Percentiles rank a stretch among this genome's conserved stretches.
These are phyloP conservation scores for Biscogniauxia mediterranea DNA, from an alignment of 2,329 filamentous ascomycete species.

Conservation along the genomic window DNA sequence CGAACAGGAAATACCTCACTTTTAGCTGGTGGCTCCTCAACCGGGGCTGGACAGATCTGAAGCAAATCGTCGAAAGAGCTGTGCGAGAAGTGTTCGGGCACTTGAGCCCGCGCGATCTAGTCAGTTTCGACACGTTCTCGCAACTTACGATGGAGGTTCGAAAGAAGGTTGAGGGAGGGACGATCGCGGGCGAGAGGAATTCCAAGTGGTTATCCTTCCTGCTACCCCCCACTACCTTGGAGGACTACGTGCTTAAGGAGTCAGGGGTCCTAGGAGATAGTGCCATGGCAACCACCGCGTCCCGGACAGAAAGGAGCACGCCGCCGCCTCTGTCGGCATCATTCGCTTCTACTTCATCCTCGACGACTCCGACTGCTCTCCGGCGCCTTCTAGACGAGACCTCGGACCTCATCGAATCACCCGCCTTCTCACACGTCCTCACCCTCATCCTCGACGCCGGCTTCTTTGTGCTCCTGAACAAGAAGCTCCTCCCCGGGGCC, in stretches of 20 bases:
- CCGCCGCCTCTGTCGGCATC: constrained; percentile 13
- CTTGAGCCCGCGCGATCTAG: constrained; percentile 82
- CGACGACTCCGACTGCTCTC: constrained; percentile 57
- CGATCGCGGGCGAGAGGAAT: constrained; percentile 41
- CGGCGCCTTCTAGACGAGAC: constrained; percentile 91
- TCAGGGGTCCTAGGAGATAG: constrained; percentile 70
- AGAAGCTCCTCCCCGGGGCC: constrained; percentile 74
- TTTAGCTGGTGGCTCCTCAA: constrained; percentile 99
- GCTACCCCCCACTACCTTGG: constrained; percentile 74
- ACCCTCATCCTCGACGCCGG: constrained; percentile 82
- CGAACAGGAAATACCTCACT: constrained; percentile 89
- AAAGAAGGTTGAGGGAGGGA: constrained; percentile 73
- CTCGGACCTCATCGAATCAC: constrained; percentile 91
- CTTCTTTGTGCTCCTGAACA: constrained; percentile 80
- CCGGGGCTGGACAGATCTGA: constrained; percentile 79
- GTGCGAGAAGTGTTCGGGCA: constrained; percentile 88
- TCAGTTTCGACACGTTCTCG: constrained; percentile 77
- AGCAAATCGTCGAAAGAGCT: constrained; percentile 77
- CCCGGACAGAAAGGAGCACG: constrained; percentile 3
- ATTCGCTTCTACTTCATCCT: constrained; percentile 34
- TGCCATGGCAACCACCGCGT: constrained; percentile 37
- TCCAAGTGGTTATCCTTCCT: constrained; percentile 80
- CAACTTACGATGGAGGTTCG: constrained; percentile 81
- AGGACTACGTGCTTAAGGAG: constrained; percentile 80
- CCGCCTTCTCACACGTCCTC: constrained; percentile 82